Conservation (phyloP, 129 eudicot genomes). For the Artemisia annua region DNA sequence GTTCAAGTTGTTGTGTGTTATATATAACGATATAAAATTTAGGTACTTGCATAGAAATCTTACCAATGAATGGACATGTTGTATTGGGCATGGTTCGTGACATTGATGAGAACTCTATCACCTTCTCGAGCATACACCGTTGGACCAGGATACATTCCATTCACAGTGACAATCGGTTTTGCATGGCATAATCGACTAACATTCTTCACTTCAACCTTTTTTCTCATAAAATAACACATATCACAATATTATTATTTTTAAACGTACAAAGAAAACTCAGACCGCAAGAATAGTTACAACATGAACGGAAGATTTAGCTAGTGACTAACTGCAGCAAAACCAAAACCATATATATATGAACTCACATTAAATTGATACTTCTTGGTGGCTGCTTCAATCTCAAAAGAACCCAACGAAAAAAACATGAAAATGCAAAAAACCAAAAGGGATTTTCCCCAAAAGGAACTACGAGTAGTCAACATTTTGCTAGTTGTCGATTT, state of each 20-base stretch:
- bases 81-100: conserved; percentile 63
- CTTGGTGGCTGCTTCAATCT: conserved; percentile 49
- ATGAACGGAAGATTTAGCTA: too few relatives aligned
- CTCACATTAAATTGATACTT: conserved; percentile 63
- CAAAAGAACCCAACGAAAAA: conserved; percentile 22
- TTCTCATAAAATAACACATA: neutral
- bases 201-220: conserved; percentile 51
- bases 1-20: too few relatives aligned
- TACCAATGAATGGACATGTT: conserved; percentile 89
- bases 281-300: neutral
- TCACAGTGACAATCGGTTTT: conserved; percentile 45
- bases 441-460: conserved; percentile 7
- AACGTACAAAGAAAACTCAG: neutral
- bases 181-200: conserved; percentile 55
- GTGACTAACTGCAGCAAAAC: too few relatives aligned
- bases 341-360: neutral
- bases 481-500: conserved; percentile 18
- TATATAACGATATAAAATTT: neutral
- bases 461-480: conserved; percentile 17
- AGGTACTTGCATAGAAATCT: neutral
- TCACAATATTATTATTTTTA: neutral
- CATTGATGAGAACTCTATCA: conserved; percentile 58
- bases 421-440: conserved; percentile 24
- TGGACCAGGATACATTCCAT: conserved; percentile 52
- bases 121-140: conserved; percentile 59